phyloP scores from a whole-genome alignment of 345 rosid species.

The Sapria himalayana region DNA sequence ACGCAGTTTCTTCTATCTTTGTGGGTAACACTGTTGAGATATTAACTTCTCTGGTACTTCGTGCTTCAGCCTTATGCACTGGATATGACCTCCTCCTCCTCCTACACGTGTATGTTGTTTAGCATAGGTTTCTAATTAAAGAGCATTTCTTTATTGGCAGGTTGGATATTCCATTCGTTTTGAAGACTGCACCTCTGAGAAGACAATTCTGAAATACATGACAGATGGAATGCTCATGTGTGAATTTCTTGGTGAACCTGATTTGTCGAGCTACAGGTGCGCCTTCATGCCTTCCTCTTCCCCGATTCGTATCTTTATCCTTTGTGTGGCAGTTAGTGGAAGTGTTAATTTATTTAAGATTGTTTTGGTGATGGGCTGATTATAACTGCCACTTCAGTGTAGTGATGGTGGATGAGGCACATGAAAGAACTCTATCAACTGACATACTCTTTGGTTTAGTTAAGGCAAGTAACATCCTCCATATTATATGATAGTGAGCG shows the following conservation, averaged over 20 bases:
- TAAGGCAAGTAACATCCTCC: slow-evolving; percentile 59
- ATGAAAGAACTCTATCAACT: slow-evolving; percentile 94
- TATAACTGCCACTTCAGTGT: slow-evolving; percentile 29
- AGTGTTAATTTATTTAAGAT: not conserved
- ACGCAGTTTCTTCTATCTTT: no score
- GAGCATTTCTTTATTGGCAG: slow-evolving; percentile 27
- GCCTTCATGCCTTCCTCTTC: no score
- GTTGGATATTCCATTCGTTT: slow-evolving; percentile 95
- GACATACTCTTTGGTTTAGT: slow-evolving; percentile 90
- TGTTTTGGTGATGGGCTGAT: slow-evolving; percentile 6
- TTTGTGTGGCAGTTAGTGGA: not conserved
- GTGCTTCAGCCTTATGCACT: no score
- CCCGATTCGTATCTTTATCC: no score
- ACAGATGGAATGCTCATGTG: slow-evolving; percentile 94
- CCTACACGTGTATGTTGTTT: no score
- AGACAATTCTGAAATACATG: slow-evolving; percentile 82
- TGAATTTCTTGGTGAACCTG: slow-evolving; percentile 89
- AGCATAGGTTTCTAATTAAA: no score
- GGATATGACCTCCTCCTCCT: no score
- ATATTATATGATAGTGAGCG: no score
- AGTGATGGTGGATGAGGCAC: slow-evolving; percentile 95
- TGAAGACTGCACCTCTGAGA: slow-evolving; percentile 96
- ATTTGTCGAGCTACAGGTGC: slow-evolving; percentile 73
- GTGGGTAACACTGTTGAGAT: no score
- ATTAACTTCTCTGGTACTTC: no score